Conservation (phyloP, 2,329 filamentous ascomycete genomes). For the Fusarium musae region DNA sequence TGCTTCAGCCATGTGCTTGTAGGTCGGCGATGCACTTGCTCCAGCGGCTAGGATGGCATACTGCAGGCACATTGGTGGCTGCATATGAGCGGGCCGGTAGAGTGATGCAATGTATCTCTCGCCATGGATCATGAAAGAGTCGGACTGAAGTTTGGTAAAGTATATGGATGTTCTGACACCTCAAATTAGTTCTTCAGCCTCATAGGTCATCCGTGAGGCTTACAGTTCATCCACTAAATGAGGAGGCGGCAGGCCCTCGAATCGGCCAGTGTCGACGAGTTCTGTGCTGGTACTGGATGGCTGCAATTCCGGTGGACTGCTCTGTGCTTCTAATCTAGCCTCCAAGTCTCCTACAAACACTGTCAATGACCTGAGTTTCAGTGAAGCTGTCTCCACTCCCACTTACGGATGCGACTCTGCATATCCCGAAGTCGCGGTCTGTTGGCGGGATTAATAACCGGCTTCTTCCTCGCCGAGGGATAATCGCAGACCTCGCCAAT, state of each 20-base stretch:
- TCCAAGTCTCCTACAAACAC: constrained; percentile 52
- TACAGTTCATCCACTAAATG: constrained; percentile 31
- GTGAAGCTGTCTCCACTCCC: fast-evolving
- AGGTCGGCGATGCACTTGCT: constrained; percentile 75
- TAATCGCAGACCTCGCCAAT: constrained; percentile 20
- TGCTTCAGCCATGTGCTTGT: constrained; percentile 73
- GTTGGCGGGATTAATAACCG: constrained; percentile 9
- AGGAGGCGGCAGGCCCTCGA: constrained; percentile 27
- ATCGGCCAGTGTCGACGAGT: constrained; percentile 31
- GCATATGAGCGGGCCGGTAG: constrained; percentile 74
- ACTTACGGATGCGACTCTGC: constrained; percentile 25
- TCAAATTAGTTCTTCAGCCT: fast-evolving
- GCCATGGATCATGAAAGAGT: constrained; percentile 79
- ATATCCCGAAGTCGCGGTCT: constrained; percentile 28
- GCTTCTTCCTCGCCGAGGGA: constrained; percentile 21
- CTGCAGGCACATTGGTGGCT: constrained; percentile 81
- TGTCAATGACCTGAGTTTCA: neutral
- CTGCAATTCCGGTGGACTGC: neutral
- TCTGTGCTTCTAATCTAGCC: constrained; percentile 10
- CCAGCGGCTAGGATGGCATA: constrained; percentile 86
- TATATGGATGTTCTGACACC: constrained; percentile 54
- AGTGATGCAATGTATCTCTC: constrained; percentile 77
- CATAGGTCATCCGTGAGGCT: neutral
- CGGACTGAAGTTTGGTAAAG: constrained; percentile 77
- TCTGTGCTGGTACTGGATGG: constrained; percentile 3